These are phyloP conservation scores for Thelonectria discophora DNA, from an alignment of 2,329 filamentous ascomycete species.

Conservation along the genomic window DNA sequence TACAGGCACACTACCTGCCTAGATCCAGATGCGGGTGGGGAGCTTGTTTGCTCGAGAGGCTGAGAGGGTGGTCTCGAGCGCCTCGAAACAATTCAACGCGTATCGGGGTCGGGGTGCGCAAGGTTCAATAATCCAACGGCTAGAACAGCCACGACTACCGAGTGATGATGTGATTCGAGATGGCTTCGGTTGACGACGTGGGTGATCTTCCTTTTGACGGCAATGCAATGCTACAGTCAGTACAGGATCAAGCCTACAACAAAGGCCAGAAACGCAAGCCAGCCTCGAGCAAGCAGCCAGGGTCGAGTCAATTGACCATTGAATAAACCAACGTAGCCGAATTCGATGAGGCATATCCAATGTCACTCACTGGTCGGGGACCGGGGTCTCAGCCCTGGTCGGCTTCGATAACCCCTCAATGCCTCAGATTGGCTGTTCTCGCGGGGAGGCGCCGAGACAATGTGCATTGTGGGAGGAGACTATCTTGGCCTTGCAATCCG, in stretches of 20 bases:
- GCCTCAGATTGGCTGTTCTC: conserved; percentile 1
- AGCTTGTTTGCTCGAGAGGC: conserved; percentile 5
- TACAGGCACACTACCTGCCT: conserved; percentile 9
- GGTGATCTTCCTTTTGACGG: conserved; percentile 15
- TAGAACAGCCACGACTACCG: conserved; percentile 10
- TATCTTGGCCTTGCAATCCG: background rate
- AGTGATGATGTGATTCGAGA: conserved; percentile 11
- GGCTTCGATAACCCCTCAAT: conserved; percentile 12
- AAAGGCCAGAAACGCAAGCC: conserved; percentile 1
- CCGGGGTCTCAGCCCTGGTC: conserved; percentile 15
- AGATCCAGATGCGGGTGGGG: conserved; percentile 38
- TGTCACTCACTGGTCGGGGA: conserved; percentile 14
- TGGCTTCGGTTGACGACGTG: conserved; percentile 7
- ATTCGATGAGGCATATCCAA: conserved; percentile 5
- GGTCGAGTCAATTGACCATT: conserved; percentile 2
- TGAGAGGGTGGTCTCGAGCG: background rate
- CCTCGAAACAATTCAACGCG: conserved; percentile 7
- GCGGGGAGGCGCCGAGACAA: background rate
- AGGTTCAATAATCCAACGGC: conserved; percentile 22
- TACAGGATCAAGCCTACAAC: conserved; percentile 3
- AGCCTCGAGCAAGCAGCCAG: conserved; percentile 10
- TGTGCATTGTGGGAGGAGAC: background rate
- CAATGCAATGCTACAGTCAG: conserved; percentile 19
- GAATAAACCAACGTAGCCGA: conserved; percentile 3
- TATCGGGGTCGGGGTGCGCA: background rate